These are phyloP conservation scores for Penicillium lagena DNA, from an alignment of 495 filamentous ascomycete species.

Conservation along the genomic window DNA sequence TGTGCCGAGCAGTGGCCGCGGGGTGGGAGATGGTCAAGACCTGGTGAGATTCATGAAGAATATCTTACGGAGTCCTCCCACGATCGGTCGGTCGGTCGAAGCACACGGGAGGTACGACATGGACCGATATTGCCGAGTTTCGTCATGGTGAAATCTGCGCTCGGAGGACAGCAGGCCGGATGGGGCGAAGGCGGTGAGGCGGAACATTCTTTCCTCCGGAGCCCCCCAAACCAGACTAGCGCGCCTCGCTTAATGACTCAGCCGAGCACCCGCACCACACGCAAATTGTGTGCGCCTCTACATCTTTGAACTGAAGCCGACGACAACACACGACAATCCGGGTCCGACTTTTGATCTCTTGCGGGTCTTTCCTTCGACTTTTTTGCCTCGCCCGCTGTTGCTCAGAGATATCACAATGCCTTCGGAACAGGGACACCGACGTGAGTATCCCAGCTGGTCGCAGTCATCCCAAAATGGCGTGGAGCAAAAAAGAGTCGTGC, in stretches of 20 bases:
- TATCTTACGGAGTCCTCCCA: background rate
- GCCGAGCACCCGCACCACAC: slow-evolving; percentile 31
- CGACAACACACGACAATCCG: slow-evolving; percentile 44
- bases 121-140: background rate
- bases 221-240: slow-evolving; percentile 35
- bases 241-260: slow-evolving; percentile 36
- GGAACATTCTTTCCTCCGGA: too few species aligned
- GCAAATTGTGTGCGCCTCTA: slow-evolving; percentile 37
- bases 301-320: slow-evolving; percentile 37
- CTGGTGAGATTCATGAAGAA: background rate
- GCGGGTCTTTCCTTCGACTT: slow-evolving; percentile 46
- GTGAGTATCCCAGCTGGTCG: slow-evolving; percentile 46
- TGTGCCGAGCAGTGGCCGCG: slow-evolving; percentile 5
- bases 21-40: slow-evolving; percentile 1
- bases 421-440: slow-evolving; percentile 76
- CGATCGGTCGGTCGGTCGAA: too few species aligned
- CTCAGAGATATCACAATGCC: slow-evolving; percentile 62
- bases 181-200: background rate
- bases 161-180: slow-evolving; percentile 21
- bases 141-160: slow-evolving; percentile 22
- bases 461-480: background rate
- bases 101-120: too few species aligned
- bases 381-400: slow-evolving; percentile 42
- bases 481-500: slow-evolving; percentile 16
- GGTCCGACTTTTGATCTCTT: slow-evolving; percentile 41